Evolutionary conservation across 495 filamentous ascomycete genomes (phyloP), one percentile per base, ranked within the genome.

Genomic region (Trichocladium uniseriatum): DNA sequence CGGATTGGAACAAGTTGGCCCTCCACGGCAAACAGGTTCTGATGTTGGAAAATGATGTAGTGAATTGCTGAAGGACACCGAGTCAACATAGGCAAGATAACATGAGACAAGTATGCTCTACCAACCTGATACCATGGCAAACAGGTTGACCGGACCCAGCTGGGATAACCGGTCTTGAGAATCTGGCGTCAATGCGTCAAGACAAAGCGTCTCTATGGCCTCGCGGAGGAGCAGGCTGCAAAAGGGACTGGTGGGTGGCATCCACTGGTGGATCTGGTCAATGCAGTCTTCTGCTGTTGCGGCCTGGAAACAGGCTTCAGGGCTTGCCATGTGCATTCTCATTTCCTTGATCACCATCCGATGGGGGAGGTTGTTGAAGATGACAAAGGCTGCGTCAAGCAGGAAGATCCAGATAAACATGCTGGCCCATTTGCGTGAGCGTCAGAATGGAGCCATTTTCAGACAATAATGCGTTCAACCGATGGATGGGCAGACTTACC

Each of bases 271-370:
- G 29, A 64, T 57, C 29, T 55, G 27, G 22, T 49, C 51, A 11
- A 62, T 41, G 29, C 61, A 64, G 18, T 57, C 49, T 13, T 62
- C 51, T 5, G 59, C 49, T 0, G 56, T 51, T 5, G 32, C 28
- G 3, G 61, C 61, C 18, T 64, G 61, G 34, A 64, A 64, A 40
- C 59, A 61, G 15, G 54, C 49, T 38, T 61, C 61, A 3, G 61
- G 61, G 21, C 53, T 57, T 11, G 59, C 61, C 59, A 64, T 50
- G 39, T 59, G 53, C 59, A 62, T 64, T 36, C 50, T 57, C 61
- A 62, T 62, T 49, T 64, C 61, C 49, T 64, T 64, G 54, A 62
- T 59, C 3, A 64, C 61, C 56, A 64, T 62, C n/a, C 61, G 53
- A 32, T 64, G 58, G 9, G 61, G 61, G 15, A 62, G 53, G 21